Base-by-base conservation (phyloP, 345 rosid genomes). In the Gossypium ekmanianum region DNA sequence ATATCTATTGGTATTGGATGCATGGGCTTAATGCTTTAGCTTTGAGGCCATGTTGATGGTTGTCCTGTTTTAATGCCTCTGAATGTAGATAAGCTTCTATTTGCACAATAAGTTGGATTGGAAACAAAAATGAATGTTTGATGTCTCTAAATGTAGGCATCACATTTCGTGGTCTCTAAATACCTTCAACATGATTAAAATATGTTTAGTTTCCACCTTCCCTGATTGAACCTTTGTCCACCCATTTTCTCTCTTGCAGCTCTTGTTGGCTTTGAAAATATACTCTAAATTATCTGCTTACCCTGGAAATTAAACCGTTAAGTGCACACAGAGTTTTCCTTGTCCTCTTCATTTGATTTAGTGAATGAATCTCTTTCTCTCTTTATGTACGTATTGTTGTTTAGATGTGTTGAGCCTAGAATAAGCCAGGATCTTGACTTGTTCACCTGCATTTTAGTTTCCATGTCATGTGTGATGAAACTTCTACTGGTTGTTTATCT, bases 1-100 rank as follows among this genome's bases (percentile, higher is more conserved):
- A 27, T 69, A 29, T 17, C 11, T 29, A 70, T 27, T 50, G n/a
- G 73, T 17, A 70, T 27, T 50, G n/a, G 73, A 51, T 51, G 73
- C 45, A 27, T 51, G 24, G 48, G n/a, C 9, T 56, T 18, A 56
- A 18, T 1, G 14, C 34, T 59, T 59, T 24, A 24, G 63, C 63
- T 24, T 24, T 59, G 39, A 24, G 7, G 39, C 34, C 5, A 24
- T 12, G 34, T 3, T 14, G 63, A 59, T 59, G 63, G 39, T 24
- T 26, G 6, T 59, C 63, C 5, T 59, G 17, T 59, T 59, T 59
- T 59, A 34, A 59, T 59, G 3, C 12, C 39, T 13, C 62, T 26
- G 11, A 59, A 2, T 59, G 34, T 24, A 24, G 39, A 59, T 59
- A 24, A 59, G 16, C 63, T 59, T 11, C 27, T 1, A 14, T 58